Evolutionary conservation across 2,329 filamentous ascomycete genomes (phyloP).

Genomic region (Nothomitra cinnamomea): DNA sequence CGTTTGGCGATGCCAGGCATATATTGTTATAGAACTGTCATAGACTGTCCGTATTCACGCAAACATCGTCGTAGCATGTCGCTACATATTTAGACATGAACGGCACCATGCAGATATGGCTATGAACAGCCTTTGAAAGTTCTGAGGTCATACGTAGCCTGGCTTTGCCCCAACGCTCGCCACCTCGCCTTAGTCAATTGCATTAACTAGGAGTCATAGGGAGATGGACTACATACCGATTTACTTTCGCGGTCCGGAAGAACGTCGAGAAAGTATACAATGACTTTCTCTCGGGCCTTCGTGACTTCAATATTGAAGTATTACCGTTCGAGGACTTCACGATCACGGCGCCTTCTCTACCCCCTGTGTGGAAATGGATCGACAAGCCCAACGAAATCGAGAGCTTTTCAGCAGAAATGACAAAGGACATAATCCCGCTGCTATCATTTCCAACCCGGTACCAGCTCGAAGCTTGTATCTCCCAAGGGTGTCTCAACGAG

Average conservation of each 20-base stretch:
- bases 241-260: slow-evolving; percentile 26
- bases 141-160: too few species aligned
- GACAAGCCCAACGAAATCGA: slow-evolving; percentile 10
- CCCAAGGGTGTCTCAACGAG: slow-evolving; percentile 59
- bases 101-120: too few species aligned
- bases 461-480: slow-evolving; percentile 87
- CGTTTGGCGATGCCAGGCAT: too few species aligned
- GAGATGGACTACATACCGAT: slow-evolving; percentile 43
- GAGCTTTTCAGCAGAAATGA: slow-evolving; percentile 19
- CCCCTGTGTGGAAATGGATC: slow-evolving; percentile 28
- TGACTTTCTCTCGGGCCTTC: slow-evolving; percentile 36
- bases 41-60: slow-evolving; percentile 1
- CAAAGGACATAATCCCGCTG: slow-evolving; percentile 20
- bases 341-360: slow-evolving; percentile 18
- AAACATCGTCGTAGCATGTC: background rate
- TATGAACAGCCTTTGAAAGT: too few species aligned
- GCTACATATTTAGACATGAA: too few species aligned
- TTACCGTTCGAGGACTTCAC: slow-evolving; percentile 27
- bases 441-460: slow-evolving; percentile 64
- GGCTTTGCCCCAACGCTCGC: background rate
- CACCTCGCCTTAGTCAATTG: background rate
- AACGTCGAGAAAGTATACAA: slow-evolving; percentile 20
- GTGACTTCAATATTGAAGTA: slow-evolving; percentile 55
- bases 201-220: slow-evolving; percentile 20
- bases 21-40: too few species aligned